Base-by-base conservation (phyloP, 495 filamentous ascomycete species). In the Neurospora sp. region DNA sequence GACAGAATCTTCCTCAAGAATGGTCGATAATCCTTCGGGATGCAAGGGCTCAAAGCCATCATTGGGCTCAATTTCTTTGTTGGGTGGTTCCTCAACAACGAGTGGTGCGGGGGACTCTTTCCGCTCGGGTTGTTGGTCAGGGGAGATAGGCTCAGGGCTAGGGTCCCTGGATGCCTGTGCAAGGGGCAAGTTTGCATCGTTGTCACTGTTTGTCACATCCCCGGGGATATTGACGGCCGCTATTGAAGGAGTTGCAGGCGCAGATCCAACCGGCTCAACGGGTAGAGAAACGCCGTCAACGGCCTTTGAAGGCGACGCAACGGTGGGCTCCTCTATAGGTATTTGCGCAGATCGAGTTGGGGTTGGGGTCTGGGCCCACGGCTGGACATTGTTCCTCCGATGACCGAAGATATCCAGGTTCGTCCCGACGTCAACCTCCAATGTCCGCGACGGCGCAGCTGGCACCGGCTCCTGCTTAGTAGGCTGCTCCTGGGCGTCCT, bases 371-470 rank as follows among this genome's bases (percentile, higher is more conserved):
- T 65, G 42, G 12, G 18, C 39, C 20, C 12, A 35, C 14, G 69
- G 22, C 10, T 22, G 41, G 39, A 37, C 14, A 39, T 69, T 2
- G 27, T 69, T 70, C 22, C 42, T 48, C 16, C 48, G 22, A 14
- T 74, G 75, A 14, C 75, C 76, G 42, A 81, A 81, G 4, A 81
- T 80, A 61, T 81, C 80, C 6, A 78, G 53, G 22, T 76, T 77
- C 1, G 77, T 74, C 41, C 76, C 78, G 7, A 76, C 75, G 44
- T 81, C 80, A 31, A 81, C 71, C 69, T 77, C 79, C 31, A 78
- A 20, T 31, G 39, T 7, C 16, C 40, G 22, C 37, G 22, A 4
- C 11, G 31, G 53, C 14, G 27, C 22, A 65, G 16, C 7, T 37
- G 53, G 53, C 53, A 16, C 53, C 27, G 22, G 27, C 31, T 65